Evolutionary conservation across 2,329 filamentous ascomycete genomes (phyloP), one percentile per base, ranked within the genome.

Genomic region (Hirsutella thompsonii): DNA sequence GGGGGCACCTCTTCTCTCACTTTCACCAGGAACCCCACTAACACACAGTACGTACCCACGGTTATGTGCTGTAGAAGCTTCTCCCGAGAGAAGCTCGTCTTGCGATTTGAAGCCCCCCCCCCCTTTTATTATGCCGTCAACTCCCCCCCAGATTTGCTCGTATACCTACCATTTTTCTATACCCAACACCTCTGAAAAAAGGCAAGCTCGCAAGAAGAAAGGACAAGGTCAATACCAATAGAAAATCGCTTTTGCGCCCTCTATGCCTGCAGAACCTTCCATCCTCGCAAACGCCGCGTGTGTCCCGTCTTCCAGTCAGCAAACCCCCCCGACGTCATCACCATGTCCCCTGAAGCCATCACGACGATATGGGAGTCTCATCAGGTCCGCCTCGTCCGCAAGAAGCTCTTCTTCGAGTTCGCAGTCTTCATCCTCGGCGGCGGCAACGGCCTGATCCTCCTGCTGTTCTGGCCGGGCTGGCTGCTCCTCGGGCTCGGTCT

Each of bases 401-500:
- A 64, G 46, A 68, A 66, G 47, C 46, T 73, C 41, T 67, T 68
- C 42, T 68, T 68, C 47, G 73, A 76, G 52, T 64, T 76, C 42
- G 68, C 66, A 43, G 57, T 66, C 38, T 61, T 69, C 38, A 58
- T 76, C 30, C 61, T 77, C 19, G 71, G 72, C 3, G 62, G 65
- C 5, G 62, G 67, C 20, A 74, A 74, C 46, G 51, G 56, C 23
- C 36, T 76, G 42, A 61, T 69, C 45, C 52, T 75, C 26, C 36
- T 74, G 44, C 45, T 76, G 46, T 71, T 77, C 47, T 77, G 72
- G 73, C 73, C 73, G 0, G 73, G 73, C 0, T 76, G 73, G 72
- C 56, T 64, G 44, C 44, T 75, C 21, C 44, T 76, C 23, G 66
- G 51, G 2, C 53, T 61, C 6, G 47, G 55, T n/a, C 45, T 53